Percentiles rank a stretch among this genome's conserved stretches.
phyloP scores from a whole-genome alignment of 768 basidiomycete genomes.

The Russula olivacea region DNA sequence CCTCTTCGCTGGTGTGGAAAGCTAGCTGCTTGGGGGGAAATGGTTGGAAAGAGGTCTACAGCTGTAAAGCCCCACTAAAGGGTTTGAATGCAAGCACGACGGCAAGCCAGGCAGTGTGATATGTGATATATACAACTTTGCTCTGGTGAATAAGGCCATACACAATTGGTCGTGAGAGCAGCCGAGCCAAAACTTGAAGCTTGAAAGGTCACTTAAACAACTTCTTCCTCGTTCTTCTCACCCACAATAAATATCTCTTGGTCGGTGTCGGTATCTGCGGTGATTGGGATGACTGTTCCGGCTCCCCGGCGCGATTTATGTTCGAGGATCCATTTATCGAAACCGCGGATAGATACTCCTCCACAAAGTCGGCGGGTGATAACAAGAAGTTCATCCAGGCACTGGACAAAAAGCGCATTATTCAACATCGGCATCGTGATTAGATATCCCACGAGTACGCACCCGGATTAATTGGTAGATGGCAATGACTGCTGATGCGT shows the following conservation, averaged over 20 bases:
- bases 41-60: too few species aligned
- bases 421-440: not conserved
- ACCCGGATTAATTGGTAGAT: constrained; percentile 19
- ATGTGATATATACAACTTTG: too few species aligned
- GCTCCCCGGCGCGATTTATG: constrained; percentile 9
- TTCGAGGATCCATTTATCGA: constrained; percentile 13
- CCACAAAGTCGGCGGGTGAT: constrained; percentile 21
- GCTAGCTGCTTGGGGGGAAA: too few species aligned
- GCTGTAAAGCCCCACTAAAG: too few species aligned
- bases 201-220: not conserved
- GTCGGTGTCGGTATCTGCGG: not conserved
- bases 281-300: not conserved
- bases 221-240: constrained; percentile 5
- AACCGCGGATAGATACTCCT: constrained; percentile 16
- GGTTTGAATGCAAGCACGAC: too few species aligned
- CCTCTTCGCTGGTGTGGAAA: too few species aligned
- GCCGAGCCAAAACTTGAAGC: not conserved
- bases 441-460: not conserved
- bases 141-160: too few species aligned
- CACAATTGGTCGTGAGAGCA: not conserved
- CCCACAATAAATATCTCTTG: not conserved
- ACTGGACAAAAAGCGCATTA: not conserved
- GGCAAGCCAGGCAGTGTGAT: too few species aligned
- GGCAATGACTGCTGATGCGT: constrained; percentile 17
- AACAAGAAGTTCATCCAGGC: constrained; percentile 18